A percentile compares a stretch with the other conserved stretches of the same genome.
Conservation (phyloP, 768 basidiomycete species). For the Rhodosporidiobolus odoratus region DNA sequence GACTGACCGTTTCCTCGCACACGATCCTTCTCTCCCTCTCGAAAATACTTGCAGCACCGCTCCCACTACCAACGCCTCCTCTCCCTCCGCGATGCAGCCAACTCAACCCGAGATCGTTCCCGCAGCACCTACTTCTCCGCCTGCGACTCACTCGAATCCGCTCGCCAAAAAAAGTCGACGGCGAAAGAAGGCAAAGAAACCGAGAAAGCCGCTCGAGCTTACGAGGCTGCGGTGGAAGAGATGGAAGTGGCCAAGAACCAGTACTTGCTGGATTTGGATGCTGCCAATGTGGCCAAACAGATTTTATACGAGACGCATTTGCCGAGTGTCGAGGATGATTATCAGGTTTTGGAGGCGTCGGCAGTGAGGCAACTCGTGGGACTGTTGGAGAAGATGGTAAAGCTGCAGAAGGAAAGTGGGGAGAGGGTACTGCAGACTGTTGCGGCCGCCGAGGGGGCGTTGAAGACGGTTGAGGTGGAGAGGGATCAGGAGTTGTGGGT, state of each 20-base stretch:
- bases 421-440: neutral
- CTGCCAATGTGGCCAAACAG: constrained; percentile 25
- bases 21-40: neutral
- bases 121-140: constrained; percentile 19
- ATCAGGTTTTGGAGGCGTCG: constrained; percentile 23
- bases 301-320: constrained; percentile 25
- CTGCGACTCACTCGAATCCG: constrained; percentile 29
- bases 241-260: constrained; percentile 32
- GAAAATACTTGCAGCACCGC: constrained; percentile 20
- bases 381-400: constrained; percentile 4
- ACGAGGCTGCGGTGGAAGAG: constrained; percentile 20
- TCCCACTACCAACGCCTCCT: constrained; percentile 20
- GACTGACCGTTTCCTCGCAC: no score
- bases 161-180: constrained; percentile 20
- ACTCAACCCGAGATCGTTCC: constrained; percentile 24
- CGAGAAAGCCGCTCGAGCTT: constrained; percentile 23
- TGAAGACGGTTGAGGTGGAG: constrained; percentile 11
- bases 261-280: constrained; percentile 28
- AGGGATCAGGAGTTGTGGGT: constrained; percentile 29
- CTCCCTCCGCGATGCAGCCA: constrained; percentile 24
- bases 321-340: constrained; percentile 29
- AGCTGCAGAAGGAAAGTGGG: constrained; percentile 5
- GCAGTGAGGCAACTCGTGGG: constrained; percentile 13
- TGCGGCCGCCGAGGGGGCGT: neutral
- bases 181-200: constrained; percentile 7